Conservation (phyloP, 805 yeast genomes). For the Peterozyma toletana region DNA sequence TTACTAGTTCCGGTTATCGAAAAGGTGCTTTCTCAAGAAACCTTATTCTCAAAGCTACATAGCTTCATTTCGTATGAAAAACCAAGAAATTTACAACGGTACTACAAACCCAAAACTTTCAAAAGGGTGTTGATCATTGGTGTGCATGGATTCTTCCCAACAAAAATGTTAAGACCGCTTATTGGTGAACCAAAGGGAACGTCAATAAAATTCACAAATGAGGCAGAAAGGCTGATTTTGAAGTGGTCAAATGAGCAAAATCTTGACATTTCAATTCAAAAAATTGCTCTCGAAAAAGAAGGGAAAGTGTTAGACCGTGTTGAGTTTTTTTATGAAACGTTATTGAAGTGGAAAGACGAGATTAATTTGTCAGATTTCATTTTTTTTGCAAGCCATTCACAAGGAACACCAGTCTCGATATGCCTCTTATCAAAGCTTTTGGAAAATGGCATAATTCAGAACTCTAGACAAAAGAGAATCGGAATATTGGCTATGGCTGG, state of each 20-base stretch:
- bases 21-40: conserved; percentile 16
- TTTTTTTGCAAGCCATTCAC: conserved; percentile 92
- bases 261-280: conserved; percentile 54
- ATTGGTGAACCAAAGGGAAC: conserved; percentile 98
- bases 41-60: conserved; percentile 4
- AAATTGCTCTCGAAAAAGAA: conserved; percentile 89
- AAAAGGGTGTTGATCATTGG: conserved; percentile 78
- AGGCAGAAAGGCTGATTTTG: conserved; percentile 74
- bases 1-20: conserved; percentile 21
- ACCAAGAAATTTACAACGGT: conserved; percentile 7
- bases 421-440: conserved; percentile 69
- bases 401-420: conserved; percentile 89
- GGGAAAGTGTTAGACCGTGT: conserved; percentile 88
- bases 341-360: conserved; percentile 54
- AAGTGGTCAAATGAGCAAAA: conserved; percentile 53
- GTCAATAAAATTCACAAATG: conserved; percentile 81
- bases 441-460: conserved; percentile 44
- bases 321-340: conserved; percentile 64
- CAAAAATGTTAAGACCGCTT: conserved; percentile 72
- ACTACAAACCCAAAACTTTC: conserved; percentile 16
- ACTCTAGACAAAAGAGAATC: conserved; percentile 34
- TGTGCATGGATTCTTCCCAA: conserved; percentile 95
- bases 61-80: background rate
- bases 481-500: conserved; percentile 95
- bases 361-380: conserved; percentile 62